Base-by-base conservation (phyloP, 179 eudicot genomes). In the Silene coronaria region DNA sequence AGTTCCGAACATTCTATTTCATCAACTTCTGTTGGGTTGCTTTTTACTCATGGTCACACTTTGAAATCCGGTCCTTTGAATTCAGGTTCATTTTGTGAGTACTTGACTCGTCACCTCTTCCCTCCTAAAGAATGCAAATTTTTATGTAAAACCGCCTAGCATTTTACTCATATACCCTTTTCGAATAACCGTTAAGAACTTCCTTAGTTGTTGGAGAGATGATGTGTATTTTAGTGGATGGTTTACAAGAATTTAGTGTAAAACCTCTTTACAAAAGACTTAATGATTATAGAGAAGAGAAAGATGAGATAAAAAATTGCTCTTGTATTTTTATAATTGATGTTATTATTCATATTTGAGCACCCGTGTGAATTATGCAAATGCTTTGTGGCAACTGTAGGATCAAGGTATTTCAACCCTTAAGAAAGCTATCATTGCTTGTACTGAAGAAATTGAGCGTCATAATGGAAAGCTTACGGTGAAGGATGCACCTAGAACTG, bases 401-500 rank as follows among this genome's bases (percentile, higher is more conserved):
- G 98, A 91, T 55, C 91, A 93, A 93, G 98, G 97, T 26, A 89
- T 93, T 70, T 70, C 90, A 63, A 77, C 88, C 77, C 93, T 93
- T 59, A 86, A 68, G 75, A 83, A 87, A 67, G 98, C 98, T 61
- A 90, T 93, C 72, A 84, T 67, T 38, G 97, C 90, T 51, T 91
- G 97, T 85, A 84, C 90, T 9, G 86, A 80, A 79, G 90, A 79
- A 85, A 89, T 93, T 61, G 98, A 87, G 65, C 86, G 75, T 9
- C 90, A 89, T 80, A 90, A 92, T 76, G 98, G 98, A 72, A 94
- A 90, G 77, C 91, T 94, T 64, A 42, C 71, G 34, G 86, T 94
- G 51, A 92, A 92, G 87, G 97, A 94, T 75, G 87, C 92, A 30
- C 87, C 98, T 32, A 86, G 98, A 92, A 90, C 94, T 64, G 97